phyloP scores from a whole-genome alignment of 2,329 filamentous ascomycete species.

The Botrytis cinerea region DNA sequence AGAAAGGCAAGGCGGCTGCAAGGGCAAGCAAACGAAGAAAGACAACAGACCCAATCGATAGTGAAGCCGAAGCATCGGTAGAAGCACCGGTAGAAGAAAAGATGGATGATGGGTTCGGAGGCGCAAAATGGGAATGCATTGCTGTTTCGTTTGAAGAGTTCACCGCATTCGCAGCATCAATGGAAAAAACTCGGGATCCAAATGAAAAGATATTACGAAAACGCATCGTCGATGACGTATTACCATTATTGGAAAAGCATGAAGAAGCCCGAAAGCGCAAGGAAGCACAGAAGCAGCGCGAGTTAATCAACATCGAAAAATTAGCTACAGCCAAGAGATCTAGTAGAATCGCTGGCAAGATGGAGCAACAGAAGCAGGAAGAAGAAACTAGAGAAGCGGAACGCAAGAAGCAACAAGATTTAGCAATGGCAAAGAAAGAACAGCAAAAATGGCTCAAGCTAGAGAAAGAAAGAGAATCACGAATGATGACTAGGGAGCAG shows the following conservation, averaged over 20 bases:
- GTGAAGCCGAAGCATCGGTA: conserved; percentile 45
- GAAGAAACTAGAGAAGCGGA: conserved; percentile 71
- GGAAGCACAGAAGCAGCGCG: conserved; percentile 69
- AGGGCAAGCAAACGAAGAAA: conserved; percentile 75
- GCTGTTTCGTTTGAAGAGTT: conserved; percentile 82
- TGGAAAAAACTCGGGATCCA: conserved; percentile 75
- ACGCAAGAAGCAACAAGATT: conserved; percentile 63
- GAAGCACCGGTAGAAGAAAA: conserved; percentile 46
- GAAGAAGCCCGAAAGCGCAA: conserved; percentile 73
- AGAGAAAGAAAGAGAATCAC: conserved; percentile 74
- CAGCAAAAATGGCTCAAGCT: conserved; percentile 60
- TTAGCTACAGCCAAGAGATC: conserved; percentile 94
- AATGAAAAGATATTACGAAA: conserved; percentile 80
- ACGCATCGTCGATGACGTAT: conserved; percentile 72
- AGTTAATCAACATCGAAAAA: conserved; percentile 78
- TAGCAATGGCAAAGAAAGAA: conserved; percentile 66
- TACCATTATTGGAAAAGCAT: conserved; percentile 82
- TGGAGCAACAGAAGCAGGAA: conserved; percentile 75
- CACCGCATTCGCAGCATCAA: conserved; percentile 65
- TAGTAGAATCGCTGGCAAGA: conserved; percentile 79
- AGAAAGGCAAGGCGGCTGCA: conserved; percentile 62
- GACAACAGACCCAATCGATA: conserved; percentile 49
- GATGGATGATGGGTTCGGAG: conserved; percentile 67
- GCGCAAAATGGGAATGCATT: conserved; percentile 87
- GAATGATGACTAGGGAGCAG: conserved; percentile 81